Evolutionary conservation across 148 eudicot genomes (phyloP).

Genomic region (Nepenthes mirabilis): DNA sequence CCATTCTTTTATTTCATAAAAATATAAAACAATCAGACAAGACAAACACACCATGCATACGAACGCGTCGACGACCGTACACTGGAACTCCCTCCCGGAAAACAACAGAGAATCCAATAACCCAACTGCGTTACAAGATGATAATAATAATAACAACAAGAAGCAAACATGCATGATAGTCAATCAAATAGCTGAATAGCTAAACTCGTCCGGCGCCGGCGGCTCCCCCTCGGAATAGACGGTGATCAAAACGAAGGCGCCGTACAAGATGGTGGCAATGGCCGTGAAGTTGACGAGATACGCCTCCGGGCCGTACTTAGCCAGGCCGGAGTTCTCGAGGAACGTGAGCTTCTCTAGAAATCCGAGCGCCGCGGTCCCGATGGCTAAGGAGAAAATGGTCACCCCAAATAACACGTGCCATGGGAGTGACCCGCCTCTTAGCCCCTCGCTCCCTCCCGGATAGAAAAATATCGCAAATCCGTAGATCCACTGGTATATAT

Average conservation of each 20-base stretch:
- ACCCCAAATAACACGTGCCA: constrained; percentile 48
- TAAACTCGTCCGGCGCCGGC: constrained; percentile 14
- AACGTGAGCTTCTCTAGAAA: constrained; percentile 57
- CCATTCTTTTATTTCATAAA: too few relatives aligned
- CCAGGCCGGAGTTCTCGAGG: constrained; percentile 34
- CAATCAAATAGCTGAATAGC: constrained; percentile 25
- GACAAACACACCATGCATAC: too few relatives aligned
- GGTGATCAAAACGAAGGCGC: constrained; percentile 32
- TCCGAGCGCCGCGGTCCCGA: constrained; percentile 34
- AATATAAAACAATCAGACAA: too few relatives aligned
- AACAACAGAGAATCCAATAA: too few relatives aligned
- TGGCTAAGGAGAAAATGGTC: constrained; percentile 33
- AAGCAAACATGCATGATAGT: not conserved
- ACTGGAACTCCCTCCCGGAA: too few relatives aligned
- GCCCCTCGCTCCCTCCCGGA: constrained; percentile 28
- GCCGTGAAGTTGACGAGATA: constrained; percentile 53
- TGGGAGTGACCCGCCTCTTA: constrained; percentile 39
- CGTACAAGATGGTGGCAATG: constrained; percentile 29
- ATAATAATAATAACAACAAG: not conserved
- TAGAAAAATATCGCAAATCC: constrained; percentile 45
- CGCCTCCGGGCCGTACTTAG: constrained; percentile 47
- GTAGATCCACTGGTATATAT: constrained; percentile 37
- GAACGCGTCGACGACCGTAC: too few relatives aligned
- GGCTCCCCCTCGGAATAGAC: constrained; percentile 13
- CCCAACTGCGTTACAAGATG: too few relatives aligned